Conservation (phyloP, 352 stramenopile species). For the Phytophthora multivora region DNA sequence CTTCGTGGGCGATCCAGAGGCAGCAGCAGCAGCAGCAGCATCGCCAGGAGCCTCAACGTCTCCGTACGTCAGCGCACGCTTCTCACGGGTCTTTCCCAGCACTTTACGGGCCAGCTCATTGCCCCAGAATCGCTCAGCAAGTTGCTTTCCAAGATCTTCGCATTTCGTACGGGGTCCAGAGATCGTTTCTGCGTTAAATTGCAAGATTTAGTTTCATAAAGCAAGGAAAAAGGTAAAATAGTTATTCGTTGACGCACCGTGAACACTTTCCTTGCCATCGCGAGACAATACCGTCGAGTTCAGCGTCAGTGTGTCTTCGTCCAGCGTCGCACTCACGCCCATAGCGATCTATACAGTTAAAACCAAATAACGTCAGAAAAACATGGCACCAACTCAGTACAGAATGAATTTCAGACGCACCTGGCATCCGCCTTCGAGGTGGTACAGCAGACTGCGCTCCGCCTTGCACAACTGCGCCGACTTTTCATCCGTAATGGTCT, state of each 20-base stretch:
- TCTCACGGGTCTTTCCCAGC: constrained; percentile 66
- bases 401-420: constrained; percentile 23
- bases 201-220: not conserved
- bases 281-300: constrained; percentile 74
- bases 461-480: constrained; percentile 82
- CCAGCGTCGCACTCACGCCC: constrained; percentile 75
- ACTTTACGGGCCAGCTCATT: constrained; percentile 56
- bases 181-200: constrained; percentile 40
- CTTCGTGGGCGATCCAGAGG: constrained; percentile 13
- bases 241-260: constrained; percentile 35
- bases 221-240: not conserved
- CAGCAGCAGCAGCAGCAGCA: constrained; percentile 53
- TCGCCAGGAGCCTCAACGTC: constrained; percentile 73
- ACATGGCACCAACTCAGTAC: not conserved
- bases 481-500: constrained; percentile 75
- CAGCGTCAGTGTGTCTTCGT: constrained; percentile 67
- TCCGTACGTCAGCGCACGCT: constrained; percentile 81
- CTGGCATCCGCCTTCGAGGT: constrained; percentile 87
- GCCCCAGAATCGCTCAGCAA: constrained; percentile 65
- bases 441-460: constrained; percentile 82
- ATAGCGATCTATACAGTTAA: constrained; percentile 65
- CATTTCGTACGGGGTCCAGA: constrained; percentile 59
- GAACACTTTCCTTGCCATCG: constrained; percentile 65
- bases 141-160: constrained; percentile 64
- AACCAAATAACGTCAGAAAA: constrained; percentile 11